Evolutionary conservation across 2,329 filamentous ascomycete species (phyloP).

Genomic region (Chaetomiaceae sp.): DNA sequence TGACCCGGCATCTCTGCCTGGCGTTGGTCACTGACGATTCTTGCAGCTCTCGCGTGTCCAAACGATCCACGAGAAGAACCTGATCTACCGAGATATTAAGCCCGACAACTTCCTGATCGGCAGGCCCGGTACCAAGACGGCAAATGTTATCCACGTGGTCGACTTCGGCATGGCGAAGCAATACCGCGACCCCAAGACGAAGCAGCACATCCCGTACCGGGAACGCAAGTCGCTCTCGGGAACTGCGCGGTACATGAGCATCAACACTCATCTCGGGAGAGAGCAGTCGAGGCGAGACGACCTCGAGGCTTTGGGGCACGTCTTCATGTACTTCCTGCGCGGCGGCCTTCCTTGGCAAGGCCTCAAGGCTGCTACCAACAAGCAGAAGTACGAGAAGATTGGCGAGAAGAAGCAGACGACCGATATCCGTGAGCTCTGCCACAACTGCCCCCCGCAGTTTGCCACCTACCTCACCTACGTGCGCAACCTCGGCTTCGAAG

Average conservation of each 20-base stretch:
- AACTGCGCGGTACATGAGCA: slow-evolving; percentile 98
- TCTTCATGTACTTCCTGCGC: slow-evolving; percentile 71
- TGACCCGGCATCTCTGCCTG: background rate
- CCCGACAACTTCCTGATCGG: slow-evolving; percentile 99
- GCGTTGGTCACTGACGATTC: slow-evolving; percentile 26
- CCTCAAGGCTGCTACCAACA: slow-evolving; percentile 68
- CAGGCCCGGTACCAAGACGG: slow-evolving; percentile 83
- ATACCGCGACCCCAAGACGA: slow-evolving; percentile 97
- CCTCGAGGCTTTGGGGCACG: slow-evolving; percentile 77
- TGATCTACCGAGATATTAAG: slow-evolving; percentile 99
- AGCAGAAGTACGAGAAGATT: slow-evolving; percentile 99
- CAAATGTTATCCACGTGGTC: slow-evolving; percentile 96
- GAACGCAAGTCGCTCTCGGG: slow-evolving; percentile 96
- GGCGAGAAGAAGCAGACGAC: slow-evolving; percentile 99
- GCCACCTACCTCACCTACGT: slow-evolving; percentile 97
- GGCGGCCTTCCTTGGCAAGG: slow-evolving; percentile 69
- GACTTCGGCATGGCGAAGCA: slow-evolving; percentile 99
- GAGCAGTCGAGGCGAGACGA: slow-evolving; percentile 96
- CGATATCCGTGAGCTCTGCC: slow-evolving; percentile 91
- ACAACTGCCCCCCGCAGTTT: slow-evolving; percentile 94
- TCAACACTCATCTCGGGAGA: slow-evolving; percentile 95
- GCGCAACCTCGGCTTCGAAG: slow-evolving; percentile 95
- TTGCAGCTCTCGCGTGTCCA: slow-evolving; percentile 78
- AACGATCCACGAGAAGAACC: slow-evolving; percentile 95
- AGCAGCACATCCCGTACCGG: slow-evolving; percentile 96